Conservation (phyloP, 768 basidiomycete genomes). For the Tephrocybe sp. region DNA sequence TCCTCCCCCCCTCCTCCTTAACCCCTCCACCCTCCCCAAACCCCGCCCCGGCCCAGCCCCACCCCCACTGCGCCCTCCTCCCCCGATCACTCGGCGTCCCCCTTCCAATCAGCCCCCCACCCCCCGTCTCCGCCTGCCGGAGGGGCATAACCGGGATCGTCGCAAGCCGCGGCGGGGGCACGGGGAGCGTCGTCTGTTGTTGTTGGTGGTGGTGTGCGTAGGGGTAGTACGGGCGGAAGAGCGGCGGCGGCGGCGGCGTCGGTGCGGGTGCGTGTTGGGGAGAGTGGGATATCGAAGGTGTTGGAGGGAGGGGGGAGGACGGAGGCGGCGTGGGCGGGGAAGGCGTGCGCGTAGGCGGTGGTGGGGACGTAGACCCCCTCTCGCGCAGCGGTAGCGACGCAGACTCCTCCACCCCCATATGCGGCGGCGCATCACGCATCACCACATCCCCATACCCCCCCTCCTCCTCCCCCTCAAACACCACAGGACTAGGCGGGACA, state of each 20-base stretch:
- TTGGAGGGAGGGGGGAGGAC: neutral
- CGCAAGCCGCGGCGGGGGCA: constrained; percentile 34
- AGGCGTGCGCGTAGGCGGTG: too few species aligned
- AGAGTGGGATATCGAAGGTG: neutral
- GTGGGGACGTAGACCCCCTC: too few species aligned
- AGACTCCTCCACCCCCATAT: neutral
- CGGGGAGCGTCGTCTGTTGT: constrained; percentile 24
- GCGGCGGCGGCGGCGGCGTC: neutral
- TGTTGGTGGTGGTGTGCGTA: neutral
- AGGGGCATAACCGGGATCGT: constrained; percentile 29
- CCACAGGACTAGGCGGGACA: constrained; percentile 20
- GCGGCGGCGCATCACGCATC: neutral
- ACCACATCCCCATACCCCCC: neutral
- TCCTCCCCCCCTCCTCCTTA: constrained; percentile 8
- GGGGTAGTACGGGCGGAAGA: neutral
- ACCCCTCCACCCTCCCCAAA: constrained; percentile 24
- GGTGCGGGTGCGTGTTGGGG: neutral
- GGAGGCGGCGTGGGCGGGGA: neutral
- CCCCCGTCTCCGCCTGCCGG: constrained; percentile 26
- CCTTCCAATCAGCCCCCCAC: constrained; percentile 25
- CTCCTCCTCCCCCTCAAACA: neutral
- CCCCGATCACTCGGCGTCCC: constrained; percentile 34
- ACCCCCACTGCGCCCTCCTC: constrained; percentile 27
- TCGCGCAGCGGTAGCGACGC: neutral
- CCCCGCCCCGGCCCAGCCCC: constrained; percentile 14